Base-by-base conservation (phyloP, 306 rosid genomes). In the Arachis stenosperma region DNA sequence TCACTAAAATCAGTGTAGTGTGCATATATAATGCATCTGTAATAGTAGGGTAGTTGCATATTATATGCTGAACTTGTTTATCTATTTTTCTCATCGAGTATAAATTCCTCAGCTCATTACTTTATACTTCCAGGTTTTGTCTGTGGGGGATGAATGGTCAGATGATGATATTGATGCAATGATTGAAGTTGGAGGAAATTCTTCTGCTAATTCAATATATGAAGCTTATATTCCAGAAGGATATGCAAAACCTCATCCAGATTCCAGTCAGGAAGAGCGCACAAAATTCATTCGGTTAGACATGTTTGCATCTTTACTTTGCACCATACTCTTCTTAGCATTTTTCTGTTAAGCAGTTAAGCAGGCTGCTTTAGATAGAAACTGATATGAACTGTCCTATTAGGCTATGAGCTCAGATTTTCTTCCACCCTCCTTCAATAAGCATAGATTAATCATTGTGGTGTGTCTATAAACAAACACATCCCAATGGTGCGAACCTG, bases 101-200 rank as follows among this genome's bases (percentile, higher is more conserved):
- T 22, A 22, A 57, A 66, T 71, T 12, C 62, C 44, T 67, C 30
- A 2, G 15, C 29, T 79, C 61, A 61, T 60, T 69, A 55, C 68
- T 65, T 69, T 75, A 82, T 65, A 70, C 68, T 74, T 73, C 50
- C 86, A 94, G 99, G 84, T 94, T 78, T 78, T 89, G 81, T 89
- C 99, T 0, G 95, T 91, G 83, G 86, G 96, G 85, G 99, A 94
- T 83, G 96, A 94, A 68, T 94, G 97, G 99, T 85, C 95, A 57
- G 81, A 65, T 58, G 99, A 91, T 37, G 99, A 91, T 78, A 82
- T 91, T 74, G 91, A 91, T 73, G 80, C 90, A 39, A 91, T 94
- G 97, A 22, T 88, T 53, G 97, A 94, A 84, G 92, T 94, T 61
- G 99, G 99, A 61, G 99, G 99, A 78, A 94, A 94, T 79, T 69